Conservation (phyloP, 768 basidiomycete genomes). For the Termitomyces sp. region DNA sequence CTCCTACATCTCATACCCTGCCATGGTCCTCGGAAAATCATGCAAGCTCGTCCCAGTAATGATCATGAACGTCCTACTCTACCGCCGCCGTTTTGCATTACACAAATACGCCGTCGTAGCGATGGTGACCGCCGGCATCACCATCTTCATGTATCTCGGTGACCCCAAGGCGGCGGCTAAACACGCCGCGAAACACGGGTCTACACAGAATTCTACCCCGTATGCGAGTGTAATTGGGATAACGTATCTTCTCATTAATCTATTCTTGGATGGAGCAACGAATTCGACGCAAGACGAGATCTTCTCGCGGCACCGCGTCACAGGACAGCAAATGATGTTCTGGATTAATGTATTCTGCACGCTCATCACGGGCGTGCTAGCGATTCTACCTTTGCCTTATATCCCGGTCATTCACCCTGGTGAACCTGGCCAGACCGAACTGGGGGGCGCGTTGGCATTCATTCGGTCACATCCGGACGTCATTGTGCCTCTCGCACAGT, state of each 20-base stretch:
- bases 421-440: constrained; percentile 54
- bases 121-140: constrained; percentile 91
- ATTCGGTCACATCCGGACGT: constrained; percentile 75
- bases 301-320: constrained; percentile 68
- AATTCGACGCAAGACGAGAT: constrained; percentile 98
- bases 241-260: constrained; percentile 76
- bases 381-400: constrained; percentile 71
- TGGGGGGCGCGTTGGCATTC: constrained; percentile 67
- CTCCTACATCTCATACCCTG: constrained; percentile 95
- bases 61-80: constrained; percentile 95
- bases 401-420: constrained; percentile 82
- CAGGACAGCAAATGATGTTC: constrained; percentile 99
- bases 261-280: constrained; percentile 87
- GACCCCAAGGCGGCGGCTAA: constrained; percentile 45
- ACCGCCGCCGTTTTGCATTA: constrained; percentile 86
- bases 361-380: constrained; percentile 62
- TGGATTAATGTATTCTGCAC: constrained; percentile 93
- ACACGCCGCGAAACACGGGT: constrained; percentile 32
- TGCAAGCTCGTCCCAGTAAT: constrained; percentile 99
- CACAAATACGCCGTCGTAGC: constrained; percentile 95
- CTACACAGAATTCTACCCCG: constrained; percentile 28
- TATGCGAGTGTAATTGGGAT: constrained; percentile 70
- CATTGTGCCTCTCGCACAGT: constrained; percentile 71
- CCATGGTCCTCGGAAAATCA: constrained; percentile 98
- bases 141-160: constrained; percentile 90